These are phyloP conservation scores for Biscogniauxia sp. DNA, from an alignment of 2,329 filamentous ascomycete species.

Conservation along the genomic window DNA sequence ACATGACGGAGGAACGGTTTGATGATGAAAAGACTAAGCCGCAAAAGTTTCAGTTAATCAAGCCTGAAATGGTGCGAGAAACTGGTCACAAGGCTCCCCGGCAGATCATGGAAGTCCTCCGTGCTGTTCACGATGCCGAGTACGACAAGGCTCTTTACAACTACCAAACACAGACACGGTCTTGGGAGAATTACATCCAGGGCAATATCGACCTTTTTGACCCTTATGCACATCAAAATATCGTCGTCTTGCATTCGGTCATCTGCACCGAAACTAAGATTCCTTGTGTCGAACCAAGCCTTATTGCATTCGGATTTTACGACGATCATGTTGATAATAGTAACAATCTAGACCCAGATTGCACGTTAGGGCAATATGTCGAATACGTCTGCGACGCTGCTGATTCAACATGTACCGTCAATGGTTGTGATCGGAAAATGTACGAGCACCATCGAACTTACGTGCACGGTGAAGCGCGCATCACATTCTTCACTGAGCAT, in stretches of 20 bases:
- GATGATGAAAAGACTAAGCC: conserved; percentile 61
- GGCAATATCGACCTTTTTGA: conserved; percentile 89
- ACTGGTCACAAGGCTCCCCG: conserved; percentile 75
- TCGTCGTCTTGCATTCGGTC: conserved; percentile 88
- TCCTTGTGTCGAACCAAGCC: conserved; percentile 84
- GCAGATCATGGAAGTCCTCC: conserved; percentile 88
- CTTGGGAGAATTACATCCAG: conserved; percentile 94
- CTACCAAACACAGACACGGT: conserved; percentile 89
- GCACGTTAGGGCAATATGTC: conserved; percentile 90
- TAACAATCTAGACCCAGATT: conserved; percentile 75
- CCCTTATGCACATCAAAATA: conserved; percentile 93
- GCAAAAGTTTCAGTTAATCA: conserved; percentile 84
- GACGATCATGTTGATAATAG: conserved; percentile 73
- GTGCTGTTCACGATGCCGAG: conserved; percentile 93
- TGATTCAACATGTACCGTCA: conserved; percentile 73
- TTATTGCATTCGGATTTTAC: conserved; percentile 91
- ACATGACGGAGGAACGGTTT: conserved; percentile 54
- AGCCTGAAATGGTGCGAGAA: conserved; percentile 90
- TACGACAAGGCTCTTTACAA: conserved; percentile 94
- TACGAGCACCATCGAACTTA: conserved; percentile 93
- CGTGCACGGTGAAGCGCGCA: conserved; percentile 90
- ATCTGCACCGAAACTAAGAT: conserved; percentile 93
- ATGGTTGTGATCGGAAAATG: conserved; percentile 86
- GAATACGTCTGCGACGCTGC: conserved; percentile 82
- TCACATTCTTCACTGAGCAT: conserved; percentile 86